Evolutionary conservation across 352 stramenopile genomes (phyloP).

Genomic region (Globisporangium camurandrum): DNA sequence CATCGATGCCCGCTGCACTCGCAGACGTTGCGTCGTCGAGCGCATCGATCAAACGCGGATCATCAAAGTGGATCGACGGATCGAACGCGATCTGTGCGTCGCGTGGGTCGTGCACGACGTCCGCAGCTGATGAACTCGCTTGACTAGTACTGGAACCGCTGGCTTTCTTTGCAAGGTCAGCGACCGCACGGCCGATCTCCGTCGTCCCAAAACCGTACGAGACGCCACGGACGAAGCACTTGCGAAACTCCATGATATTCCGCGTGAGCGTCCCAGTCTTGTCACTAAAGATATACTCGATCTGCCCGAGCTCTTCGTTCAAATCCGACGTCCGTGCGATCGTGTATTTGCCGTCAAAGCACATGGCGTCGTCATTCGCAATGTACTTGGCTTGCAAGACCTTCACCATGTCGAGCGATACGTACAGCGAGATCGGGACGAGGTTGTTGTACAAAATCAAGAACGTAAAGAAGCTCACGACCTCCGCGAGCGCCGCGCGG

Average conservation of each 20-base stretch:
- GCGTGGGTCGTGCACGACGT: conserved; percentile 55
- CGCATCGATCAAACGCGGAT: conserved; percentile 51
- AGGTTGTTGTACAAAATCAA: conserved; percentile 89
- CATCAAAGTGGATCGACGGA: conserved; percentile 76
- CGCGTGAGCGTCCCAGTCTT: conserved; percentile 92
- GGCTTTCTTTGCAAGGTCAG: conserved; percentile 50
- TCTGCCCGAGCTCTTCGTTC: conserved; percentile 89
- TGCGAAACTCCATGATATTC: conserved; percentile 94
- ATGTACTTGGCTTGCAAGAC: conserved; percentile 86
- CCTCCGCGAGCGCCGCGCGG: conserved; percentile 32
- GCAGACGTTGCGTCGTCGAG: conserved; percentile 34
- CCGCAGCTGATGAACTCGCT: too few relatives aligned
- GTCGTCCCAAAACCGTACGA: conserved; percentile 86
- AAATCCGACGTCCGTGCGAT: conserved; percentile 83
- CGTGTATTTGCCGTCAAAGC: conserved; percentile 89
- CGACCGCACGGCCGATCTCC: conserved; percentile 63
- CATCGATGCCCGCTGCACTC: conserved; percentile 40
- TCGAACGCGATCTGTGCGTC: conserved; percentile 37
- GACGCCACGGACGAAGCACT: conserved; percentile 88
- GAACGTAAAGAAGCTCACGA: conserved; percentile 89
- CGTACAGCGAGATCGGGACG: conserved; percentile 92
- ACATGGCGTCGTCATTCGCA: conserved; percentile 85
- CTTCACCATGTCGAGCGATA: conserved; percentile 87
- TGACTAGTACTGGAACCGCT: too few relatives aligned
- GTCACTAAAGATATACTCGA: conserved; percentile 87